Percentiles rank a stretch among this genome's conserved stretches.
Evolutionary conservation across 176 grass and related monocot species (phyloP).

Genomic region (Hsuehochloa calcarea): DNA sequence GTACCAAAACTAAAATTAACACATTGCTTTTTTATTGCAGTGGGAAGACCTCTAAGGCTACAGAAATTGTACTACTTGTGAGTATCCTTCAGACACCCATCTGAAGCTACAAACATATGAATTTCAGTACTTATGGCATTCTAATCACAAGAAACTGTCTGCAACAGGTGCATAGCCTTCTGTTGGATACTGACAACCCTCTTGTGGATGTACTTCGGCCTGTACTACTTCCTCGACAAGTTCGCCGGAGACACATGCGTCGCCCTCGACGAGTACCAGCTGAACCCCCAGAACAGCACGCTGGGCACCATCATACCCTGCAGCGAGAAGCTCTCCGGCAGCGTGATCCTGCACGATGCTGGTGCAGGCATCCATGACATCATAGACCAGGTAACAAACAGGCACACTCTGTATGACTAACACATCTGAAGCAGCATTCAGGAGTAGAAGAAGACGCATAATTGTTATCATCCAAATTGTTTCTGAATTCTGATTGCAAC

Average conservation of each 20-base stretch:
- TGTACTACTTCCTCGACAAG: conserved; percentile 87
- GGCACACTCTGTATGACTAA: too few species aligned
- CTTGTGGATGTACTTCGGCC: conserved; percentile 76
- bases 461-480: background rate
- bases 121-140: background rate
- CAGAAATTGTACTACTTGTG: conserved; percentile 43
- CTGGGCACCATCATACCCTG: conserved; percentile 77
- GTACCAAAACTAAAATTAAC: background rate
- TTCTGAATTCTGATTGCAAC: background rate
- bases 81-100: conserved; percentile 37
- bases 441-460: background rate
- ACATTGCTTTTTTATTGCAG: conserved; percentile 36
- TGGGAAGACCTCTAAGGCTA: conserved; percentile 45
- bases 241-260: conserved; percentile 74
- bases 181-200: conserved; percentile 74
- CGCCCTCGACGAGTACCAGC: conserved; percentile 73
- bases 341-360: conserved; percentile 53
- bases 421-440: background rate
- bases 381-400: conserved; percentile 59
- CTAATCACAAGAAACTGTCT: conserved; percentile 16
- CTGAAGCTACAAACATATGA: background rate
- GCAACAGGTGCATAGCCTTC: conserved; percentile 57
- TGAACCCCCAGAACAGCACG: conserved; percentile 77
- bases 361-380: conserved; percentile 65
- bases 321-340: conserved; percentile 42